Evolutionary conservation across 2,329 filamentous ascomycete genomes (phyloP), one percentile per base, ranked within the genome.

Genomic region (Trichothecium roseum): DNA sequence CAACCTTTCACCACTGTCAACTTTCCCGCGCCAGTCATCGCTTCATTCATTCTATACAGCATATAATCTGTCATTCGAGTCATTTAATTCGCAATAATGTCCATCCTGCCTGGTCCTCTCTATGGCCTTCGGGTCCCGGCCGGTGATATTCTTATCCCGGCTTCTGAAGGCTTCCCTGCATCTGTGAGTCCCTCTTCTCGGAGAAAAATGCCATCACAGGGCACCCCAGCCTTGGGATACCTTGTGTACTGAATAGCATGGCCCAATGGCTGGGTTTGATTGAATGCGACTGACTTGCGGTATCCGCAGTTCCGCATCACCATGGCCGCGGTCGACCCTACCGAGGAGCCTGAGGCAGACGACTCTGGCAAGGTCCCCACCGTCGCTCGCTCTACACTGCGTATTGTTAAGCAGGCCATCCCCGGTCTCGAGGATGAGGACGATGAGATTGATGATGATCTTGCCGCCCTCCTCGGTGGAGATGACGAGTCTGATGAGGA

Each of bases 241-340:
- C 6, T 24, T 24, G 6, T 24, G 20, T 6, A 6, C 20, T 24
- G 20, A 6, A 10, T 24, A 6, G 20, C 20, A 24, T 24, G 6
- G 20, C 20, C 20, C 20, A 24, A 24, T 24, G 20, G 20, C 20
- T 6, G 6, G 6, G 20, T 6, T 24, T 24, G 20, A 24, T 24
- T 24, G 20, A 24, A 24, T 24, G 20, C 20, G 20, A 24, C 20
- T 24, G 20, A 43, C 63, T 42, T 45, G n/a, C 20, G 30, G 35
- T 33, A 33, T 24, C 36, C 28, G 18, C 52, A 94, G 88, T 93
- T 95, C 67, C 86, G 86, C 59, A 86, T 98, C 55, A 96, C 88
- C 53, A 98, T 98, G 91, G 91, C 93, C 52, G 91, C 91, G 46
- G 81, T 98, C 58, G 89, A 98, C 58, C 91, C 91, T 39, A 86